Conservation (phyloP, 2,329 filamentous ascomycete genomes). For the Beauveria sp. region DNA sequence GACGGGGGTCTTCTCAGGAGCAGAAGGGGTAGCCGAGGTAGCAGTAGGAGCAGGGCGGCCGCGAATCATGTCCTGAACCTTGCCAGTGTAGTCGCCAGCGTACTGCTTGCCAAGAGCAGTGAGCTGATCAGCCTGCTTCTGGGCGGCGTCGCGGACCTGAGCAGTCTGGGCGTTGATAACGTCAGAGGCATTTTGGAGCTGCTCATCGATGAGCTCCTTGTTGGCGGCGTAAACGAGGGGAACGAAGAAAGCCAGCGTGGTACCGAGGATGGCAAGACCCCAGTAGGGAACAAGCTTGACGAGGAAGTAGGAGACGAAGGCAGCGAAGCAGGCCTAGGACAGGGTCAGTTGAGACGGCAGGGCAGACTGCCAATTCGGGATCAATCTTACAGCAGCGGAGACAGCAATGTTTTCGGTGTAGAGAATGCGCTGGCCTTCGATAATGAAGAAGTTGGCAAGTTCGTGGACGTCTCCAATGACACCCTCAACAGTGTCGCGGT, state of each 20-base stretch:
- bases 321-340: constrained; percentile 46
- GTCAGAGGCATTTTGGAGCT: constrained; percentile 50
- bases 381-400: constrained; percentile 48
- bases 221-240: constrained; percentile 60
- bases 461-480: constrained; percentile 59
- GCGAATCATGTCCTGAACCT: constrained; percentile 57
- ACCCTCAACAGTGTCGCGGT: constrained; percentile 53
- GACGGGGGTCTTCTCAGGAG: constrained; percentile 15
- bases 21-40: constrained; percentile 24
- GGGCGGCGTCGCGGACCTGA: constrained; percentile 53
- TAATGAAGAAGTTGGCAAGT: constrained; percentile 64
- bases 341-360: constrained; percentile 14
- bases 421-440: constrained; percentile 60
- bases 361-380: neutral
- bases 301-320: constrained; percentile 60
- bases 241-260: constrained; percentile 51
- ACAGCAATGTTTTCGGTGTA: constrained; percentile 59
- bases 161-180: constrained; percentile 55
- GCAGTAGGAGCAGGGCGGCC: constrained; percentile 38
- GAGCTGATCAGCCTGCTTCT: constrained; percentile 56
- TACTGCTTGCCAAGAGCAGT: constrained; percentile 60
- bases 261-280: constrained; percentile 55
- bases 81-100: constrained; percentile 58
- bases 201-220: constrained; percentile 60
- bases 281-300: constrained; percentile 65